Evolutionary conservation across 2,329 filamentous ascomycete genomes (phyloP).

Genomic region (Aspergillus nomiae): DNA sequence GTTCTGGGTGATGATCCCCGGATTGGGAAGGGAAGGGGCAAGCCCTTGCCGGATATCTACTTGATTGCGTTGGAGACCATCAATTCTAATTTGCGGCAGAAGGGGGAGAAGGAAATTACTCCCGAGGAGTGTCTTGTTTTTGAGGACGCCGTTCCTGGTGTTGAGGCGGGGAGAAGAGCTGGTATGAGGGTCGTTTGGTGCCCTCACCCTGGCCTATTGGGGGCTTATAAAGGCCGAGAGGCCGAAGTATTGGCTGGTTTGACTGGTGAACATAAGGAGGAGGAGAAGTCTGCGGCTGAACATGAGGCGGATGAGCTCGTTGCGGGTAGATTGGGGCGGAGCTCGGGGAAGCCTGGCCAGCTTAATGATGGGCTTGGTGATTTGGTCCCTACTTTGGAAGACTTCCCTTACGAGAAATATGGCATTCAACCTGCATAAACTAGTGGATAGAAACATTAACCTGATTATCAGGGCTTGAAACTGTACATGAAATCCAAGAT

Average conservation of each 20-base stretch:
- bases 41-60: conserved; percentile 94
- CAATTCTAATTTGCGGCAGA: conserved; percentile 67
- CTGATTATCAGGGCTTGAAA: not conserved
- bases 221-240: conserved; percentile 76
- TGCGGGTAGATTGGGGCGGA: conserved; percentile 35
- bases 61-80: conserved; percentile 80
- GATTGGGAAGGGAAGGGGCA: conserved; percentile 78
- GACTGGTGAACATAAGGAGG: conserved; percentile 69
- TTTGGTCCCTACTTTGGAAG: conserved; percentile 55
- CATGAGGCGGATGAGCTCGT: conserved; percentile 44
- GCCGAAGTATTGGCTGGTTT: conserved; percentile 79
- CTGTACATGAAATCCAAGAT: conserved; percentile 8
- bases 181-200: conserved; percentile 96
- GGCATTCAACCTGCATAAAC: conserved; percentile 51
- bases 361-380: conserved; percentile 64
- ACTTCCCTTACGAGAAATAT: conserved; percentile 63
- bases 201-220: conserved; percentile 76
- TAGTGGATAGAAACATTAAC: not conserved
- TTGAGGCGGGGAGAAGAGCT: conserved; percentile 85
- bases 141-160: conserved; percentile 90
- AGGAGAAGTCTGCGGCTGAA: conserved; percentile 45
- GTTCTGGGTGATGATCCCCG: conserved; percentile 84
- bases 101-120: conserved; percentile 63
- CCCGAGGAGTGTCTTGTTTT: conserved; percentile 94
- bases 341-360: conserved; percentile 54